Percentiles rank a stretch among this genome's conserved stretches.
phyloP scores from a whole-genome alignment of 768 basidiomycete species.

The Phlebiopsis flavidoalba region DNA sequence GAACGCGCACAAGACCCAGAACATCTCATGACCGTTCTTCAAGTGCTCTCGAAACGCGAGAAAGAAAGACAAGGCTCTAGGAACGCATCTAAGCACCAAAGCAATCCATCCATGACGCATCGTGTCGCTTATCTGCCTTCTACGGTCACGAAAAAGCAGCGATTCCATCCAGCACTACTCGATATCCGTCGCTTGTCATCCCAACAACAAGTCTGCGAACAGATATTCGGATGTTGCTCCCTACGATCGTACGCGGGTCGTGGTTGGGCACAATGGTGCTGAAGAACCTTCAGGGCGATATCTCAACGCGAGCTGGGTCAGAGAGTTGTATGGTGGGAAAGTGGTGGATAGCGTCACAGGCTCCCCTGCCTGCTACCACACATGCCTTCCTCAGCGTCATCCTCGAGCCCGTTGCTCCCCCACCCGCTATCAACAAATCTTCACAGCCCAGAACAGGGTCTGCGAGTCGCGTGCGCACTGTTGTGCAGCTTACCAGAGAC shows the following conservation, averaged over 20 bases:
- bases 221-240: slow-evolving; percentile 73
- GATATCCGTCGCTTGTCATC: slow-evolving; percentile 40
- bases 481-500: slow-evolving; percentile 77
- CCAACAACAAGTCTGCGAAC: slow-evolving; percentile 45
- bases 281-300: slow-evolving; percentile 41
- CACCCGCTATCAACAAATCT: slow-evolving; percentile 11
- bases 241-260: slow-evolving; percentile 77
- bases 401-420: slow-evolving; percentile 38
- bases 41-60: slow-evolving; percentile 34
- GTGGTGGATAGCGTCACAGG: slow-evolving; percentile 86
- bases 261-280: slow-evolving; percentile 31
- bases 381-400: slow-evolving; percentile 77
- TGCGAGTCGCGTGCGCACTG: slow-evolving; percentile 55
- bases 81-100: slow-evolving; percentile 18
- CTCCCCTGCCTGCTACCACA: slow-evolving; percentile 62
- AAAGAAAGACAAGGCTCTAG: slow-evolving; percentile 28
- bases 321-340: slow-evolving; percentile 62
- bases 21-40: slow-evolving; percentile 28
- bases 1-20: slow-evolving; percentile 18
- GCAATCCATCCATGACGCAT: slow-evolving; percentile 18
- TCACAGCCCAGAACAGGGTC: not conserved
- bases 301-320: slow-evolving; percentile 85
- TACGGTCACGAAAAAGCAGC: slow-evolving; percentile 13
- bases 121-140: slow-evolving; percentile 15
- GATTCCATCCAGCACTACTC: slow-evolving; percentile 47